These are phyloP conservation scores for Pholiota molesta DNA, from an alignment of 768 basidiomycete genomes.

Conservation along the genomic window DNA sequence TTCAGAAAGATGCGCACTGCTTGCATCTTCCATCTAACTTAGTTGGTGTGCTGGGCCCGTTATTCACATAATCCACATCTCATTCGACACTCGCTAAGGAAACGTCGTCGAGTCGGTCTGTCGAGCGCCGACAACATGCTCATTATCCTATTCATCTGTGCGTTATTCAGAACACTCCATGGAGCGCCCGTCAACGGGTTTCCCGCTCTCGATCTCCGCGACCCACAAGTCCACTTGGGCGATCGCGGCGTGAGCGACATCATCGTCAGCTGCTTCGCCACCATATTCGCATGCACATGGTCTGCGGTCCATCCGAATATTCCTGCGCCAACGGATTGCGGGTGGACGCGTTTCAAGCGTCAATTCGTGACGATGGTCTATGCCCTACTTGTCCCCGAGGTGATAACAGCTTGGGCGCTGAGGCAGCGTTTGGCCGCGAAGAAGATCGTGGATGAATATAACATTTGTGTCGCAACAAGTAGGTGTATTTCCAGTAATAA, in stretches of 20 bases:
- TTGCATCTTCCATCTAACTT: too few species aligned
- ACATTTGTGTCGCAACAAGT: not conserved
- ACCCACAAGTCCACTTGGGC: not conserved
- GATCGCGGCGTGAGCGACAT: not conserved
- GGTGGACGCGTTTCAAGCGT: not conserved
- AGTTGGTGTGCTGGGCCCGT: too few species aligned
- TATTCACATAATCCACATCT: not conserved
- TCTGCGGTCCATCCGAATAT: slow-evolving; percentile 18
- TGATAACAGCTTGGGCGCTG: slow-evolving; percentile 23
- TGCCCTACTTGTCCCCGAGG: slow-evolving; percentile 21
- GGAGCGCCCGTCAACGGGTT: not conserved
- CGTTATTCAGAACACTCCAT: not conserved
- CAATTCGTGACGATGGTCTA: slow-evolving; percentile 8
- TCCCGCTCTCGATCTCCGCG: not conserved
- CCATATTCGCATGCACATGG: slow-evolving; percentile 14
- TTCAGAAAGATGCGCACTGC: too few species aligned
- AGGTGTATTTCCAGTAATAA: too few species aligned
- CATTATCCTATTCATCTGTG: not conserved
- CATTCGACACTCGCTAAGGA: too few species aligned
- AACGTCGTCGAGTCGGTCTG: too few species aligned
- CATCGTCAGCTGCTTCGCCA: slow-evolving; percentile 9
- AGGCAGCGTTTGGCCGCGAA: slow-evolving; percentile 22
- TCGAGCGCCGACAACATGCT: not conserved
- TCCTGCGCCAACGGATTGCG: slow-evolving; percentile 1
- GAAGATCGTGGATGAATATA: slow-evolving; percentile 13